These are phyloP conservation scores for Candida alai DNA, from an alignment of 805 yeast species.

Conservation along the genomic window DNA sequence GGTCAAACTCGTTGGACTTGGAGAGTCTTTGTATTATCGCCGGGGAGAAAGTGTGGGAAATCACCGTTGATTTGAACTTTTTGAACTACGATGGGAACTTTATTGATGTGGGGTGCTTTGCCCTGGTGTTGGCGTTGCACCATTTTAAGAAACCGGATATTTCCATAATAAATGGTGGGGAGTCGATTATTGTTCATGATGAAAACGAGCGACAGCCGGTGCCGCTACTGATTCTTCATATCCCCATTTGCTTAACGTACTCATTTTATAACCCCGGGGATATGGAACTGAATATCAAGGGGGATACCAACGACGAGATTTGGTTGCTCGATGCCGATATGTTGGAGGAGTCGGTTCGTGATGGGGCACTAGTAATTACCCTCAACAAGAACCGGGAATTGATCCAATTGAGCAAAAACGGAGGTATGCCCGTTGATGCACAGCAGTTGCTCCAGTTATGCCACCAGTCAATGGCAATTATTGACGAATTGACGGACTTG, in stretches of 20 bases:
- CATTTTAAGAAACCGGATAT: conserved; percentile 86
- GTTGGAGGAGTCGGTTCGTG: conserved; percentile 72
- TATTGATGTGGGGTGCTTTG: conserved; percentile 85
- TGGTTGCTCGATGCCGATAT: conserved; percentile 71
- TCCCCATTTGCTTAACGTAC: conserved; percentile 86
- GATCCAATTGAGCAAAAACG: conserved; percentile 86
- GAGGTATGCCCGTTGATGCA: conserved; percentile 83
- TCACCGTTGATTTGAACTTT: conserved; percentile 87
- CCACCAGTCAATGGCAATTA: conserved; percentile 59
- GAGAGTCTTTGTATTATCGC: conserved; percentile 89
- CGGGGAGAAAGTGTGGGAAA: conserved; percentile 86
- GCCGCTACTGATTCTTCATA: conserved; percentile 77
- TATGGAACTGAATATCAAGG: conserved; percentile 67
- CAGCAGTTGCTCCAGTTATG: conserved; percentile 63
- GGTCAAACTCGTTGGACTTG: conserved; percentile 87
- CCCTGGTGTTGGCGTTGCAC: conserved; percentile 79
- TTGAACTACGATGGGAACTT: conserved; percentile 90
- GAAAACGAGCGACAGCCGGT: conserved; percentile 82
- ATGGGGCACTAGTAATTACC: conserved; percentile 80
- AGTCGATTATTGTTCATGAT: conserved; percentile 63
- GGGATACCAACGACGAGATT: conserved; percentile 56
- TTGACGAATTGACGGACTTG: conserved; percentile 58
- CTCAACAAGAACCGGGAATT: conserved; percentile 86
- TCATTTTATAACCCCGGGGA: conserved; percentile 73
- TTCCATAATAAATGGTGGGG: conserved; percentile 37